phyloP scores from a whole-genome alignment of 768 basidiomycete species.

The Mrakia blollopis region DNA sequence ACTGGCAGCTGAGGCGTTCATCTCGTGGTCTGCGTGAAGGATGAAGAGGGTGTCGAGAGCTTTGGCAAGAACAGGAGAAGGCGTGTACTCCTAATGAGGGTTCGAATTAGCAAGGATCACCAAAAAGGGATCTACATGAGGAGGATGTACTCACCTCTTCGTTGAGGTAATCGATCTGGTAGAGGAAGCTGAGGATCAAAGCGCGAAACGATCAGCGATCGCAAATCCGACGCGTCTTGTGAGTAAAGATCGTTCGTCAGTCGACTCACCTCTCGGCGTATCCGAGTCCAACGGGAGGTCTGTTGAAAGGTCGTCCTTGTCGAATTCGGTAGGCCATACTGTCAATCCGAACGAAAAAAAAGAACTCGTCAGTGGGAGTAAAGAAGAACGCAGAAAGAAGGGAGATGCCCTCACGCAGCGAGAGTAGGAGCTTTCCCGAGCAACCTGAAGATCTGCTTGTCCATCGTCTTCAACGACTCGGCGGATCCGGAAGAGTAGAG shows the following conservation, averaged over 20 bases:
- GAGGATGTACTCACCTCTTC: slow-evolving; percentile 42
- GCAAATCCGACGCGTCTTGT: not conserved
- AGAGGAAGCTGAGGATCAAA: slow-evolving; percentile 71
- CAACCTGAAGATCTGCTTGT: slow-evolving; percentile 62
- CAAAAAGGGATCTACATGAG: not conserved
- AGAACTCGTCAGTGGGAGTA: not conserved
- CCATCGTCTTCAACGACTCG: slow-evolving; percentile 61
- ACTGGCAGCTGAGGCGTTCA: slow-evolving; percentile 62
- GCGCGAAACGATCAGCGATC: slow-evolving; percentile 8
- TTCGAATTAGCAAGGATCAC: too few relatives aligned
- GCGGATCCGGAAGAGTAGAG: slow-evolving; percentile 36
- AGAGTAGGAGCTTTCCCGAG: slow-evolving; percentile 31
- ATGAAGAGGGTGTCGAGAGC: slow-evolving; percentile 84
- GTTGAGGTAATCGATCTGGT: slow-evolving; percentile 80
- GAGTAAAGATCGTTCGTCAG: not conserved
- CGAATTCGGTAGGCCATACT: slow-evolving; percentile 91
- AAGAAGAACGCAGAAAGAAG: not conserved
- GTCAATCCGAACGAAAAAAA: not conserved
- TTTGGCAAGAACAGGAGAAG: slow-evolving; percentile 78
- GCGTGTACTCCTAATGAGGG: slow-evolving; percentile 55
- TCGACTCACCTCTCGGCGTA: slow-evolving; percentile 67
- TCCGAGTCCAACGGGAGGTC: slow-evolving; percentile 71
- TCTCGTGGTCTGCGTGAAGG: slow-evolving; percentile 82
- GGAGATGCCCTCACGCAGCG: slow-evolving; percentile 4
- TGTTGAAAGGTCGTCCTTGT: slow-evolving; percentile 81